Conservation (phyloP, 225 moss, liverwort and hornwort genomes). For the Physcomitrellopsis africana region DNA sequence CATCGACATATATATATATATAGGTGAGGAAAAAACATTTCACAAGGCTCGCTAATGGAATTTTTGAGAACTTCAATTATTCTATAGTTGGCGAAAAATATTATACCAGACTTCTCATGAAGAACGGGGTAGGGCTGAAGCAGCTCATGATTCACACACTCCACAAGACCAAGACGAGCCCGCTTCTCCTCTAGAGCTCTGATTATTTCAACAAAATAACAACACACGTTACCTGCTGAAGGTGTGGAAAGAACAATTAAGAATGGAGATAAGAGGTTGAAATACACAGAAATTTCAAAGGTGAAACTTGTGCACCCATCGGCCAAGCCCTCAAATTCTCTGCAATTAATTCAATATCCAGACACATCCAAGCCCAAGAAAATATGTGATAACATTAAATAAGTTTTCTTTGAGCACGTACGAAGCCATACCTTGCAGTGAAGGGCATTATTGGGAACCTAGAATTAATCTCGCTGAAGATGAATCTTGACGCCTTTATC, state of each 20-base stretch:
- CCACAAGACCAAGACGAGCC: slow-evolving; percentile 95
- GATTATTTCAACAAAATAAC: slow-evolving; percentile 14
- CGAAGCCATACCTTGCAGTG: slow-evolving; percentile 74
- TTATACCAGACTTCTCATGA: slow-evolving; percentile 91
- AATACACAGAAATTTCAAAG: too few species aligned
- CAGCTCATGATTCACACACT: slow-evolving; percentile 98
- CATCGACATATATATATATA: too few species aligned
- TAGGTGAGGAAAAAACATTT: too few species aligned
- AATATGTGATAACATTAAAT: too few species aligned
- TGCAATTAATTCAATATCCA: too few species aligned
- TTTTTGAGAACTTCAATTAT: too few species aligned
- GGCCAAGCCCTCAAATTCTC: too few species aligned
- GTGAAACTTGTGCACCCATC: too few species aligned
- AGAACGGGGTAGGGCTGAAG: slow-evolving; percentile 96
- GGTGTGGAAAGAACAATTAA: not conserved
- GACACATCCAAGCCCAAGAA: too few species aligned
- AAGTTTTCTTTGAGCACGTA: not conserved
- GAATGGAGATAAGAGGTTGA: too few species aligned
- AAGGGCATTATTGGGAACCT: slow-evolving; percentile 99
- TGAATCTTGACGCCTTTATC: slow-evolving; percentile 97
- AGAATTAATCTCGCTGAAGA: slow-evolving; percentile 95
- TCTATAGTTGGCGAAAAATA: too few species aligned
- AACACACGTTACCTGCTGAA: not conserved
- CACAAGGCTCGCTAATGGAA: too few species aligned
- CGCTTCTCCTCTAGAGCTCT: slow-evolving; percentile 99